These are phyloP conservation scores for Ustilago esculenta DNA, from an alignment of 1,284 basidiomycete species.

Conservation along the genomic window DNA sequence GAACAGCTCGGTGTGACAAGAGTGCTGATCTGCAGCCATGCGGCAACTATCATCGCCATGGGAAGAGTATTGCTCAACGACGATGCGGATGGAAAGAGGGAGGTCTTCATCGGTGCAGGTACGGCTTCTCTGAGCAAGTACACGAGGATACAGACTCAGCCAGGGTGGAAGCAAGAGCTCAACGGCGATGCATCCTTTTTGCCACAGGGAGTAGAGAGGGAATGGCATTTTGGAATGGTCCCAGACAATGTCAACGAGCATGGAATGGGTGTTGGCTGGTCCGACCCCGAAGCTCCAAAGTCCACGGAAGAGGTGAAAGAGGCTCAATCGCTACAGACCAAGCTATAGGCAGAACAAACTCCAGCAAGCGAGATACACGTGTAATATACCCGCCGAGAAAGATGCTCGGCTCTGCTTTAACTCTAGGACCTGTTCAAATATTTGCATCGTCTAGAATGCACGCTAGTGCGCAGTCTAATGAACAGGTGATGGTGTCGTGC, in stretches of 20 bases:
- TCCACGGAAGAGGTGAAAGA: background rate
- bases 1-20: slow-evolving; percentile 68
- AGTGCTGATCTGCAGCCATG: slow-evolving; percentile 79
- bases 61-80: slow-evolving; percentile 74
- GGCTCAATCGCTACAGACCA: slow-evolving; percentile 9
- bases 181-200: slow-evolving; percentile 58
- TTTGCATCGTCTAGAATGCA: no score
- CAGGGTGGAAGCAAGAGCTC: slow-evolving; percentile 45
- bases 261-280: slow-evolving; percentile 56
- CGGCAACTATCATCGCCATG: slow-evolving; percentile 80
- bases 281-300: slow-evolving; percentile 33
- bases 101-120: slow-evolving; percentile 63
- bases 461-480: no score
- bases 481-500: no score
- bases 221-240: slow-evolving; percentile 73
- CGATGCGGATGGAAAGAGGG: slow-evolving; percentile 54
- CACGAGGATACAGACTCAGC: slow-evolving; percentile 2
- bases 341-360: slow-evolving; percentile 25
- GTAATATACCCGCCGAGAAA: slow-evolving; percentile 7
- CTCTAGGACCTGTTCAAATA: no score
- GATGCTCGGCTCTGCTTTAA: slow-evolving; percentile 3
- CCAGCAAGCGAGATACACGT: no score
- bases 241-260: slow-evolving; percentile 55
- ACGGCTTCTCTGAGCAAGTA: slow-evolving; percentile 61
- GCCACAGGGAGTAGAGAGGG: slow-evolving; percentile 73